A percentile compares a stretch with the other conserved stretches of the same genome.
Conservation (phyloP, 2,329 filamentous ascomycete genomes). For the Colletotrichum noveboracense region DNA sequence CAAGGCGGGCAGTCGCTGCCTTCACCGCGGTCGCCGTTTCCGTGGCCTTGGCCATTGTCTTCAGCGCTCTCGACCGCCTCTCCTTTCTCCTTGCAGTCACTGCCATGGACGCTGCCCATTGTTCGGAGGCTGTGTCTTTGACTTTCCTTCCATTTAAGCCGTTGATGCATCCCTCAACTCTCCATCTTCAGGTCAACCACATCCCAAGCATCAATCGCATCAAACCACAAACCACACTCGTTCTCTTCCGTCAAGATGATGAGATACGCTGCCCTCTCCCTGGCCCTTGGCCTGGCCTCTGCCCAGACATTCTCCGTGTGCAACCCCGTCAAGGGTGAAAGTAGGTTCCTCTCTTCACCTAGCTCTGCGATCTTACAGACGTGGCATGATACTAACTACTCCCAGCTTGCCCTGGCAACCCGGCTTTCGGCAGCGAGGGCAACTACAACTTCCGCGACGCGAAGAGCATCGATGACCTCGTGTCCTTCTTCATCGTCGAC, state of each 20-base stretch:
- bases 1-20: background rate
- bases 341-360: background rate
- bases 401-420: slow-evolving; percentile 20
- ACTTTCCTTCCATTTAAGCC: background rate
- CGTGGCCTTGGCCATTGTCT: background rate
- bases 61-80: background rate
- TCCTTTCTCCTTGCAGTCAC: background rate
- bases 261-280: slow-evolving; percentile 4
- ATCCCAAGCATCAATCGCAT: background rate
- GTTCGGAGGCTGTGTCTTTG: background rate
- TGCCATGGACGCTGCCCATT: background rate
- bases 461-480: slow-evolving; percentile 39
- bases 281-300: slow-evolving; percentile 15
- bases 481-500: slow-evolving; percentile 61
- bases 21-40: background rate
- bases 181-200: background rate
- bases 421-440: slow-evolving; percentile 18
- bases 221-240: background rate
- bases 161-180: background rate
- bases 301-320: slow-evolving; percentile 22
- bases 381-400: background rate
- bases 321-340: slow-evolving; percentile 23
- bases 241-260: background rate
- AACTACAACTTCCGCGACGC: slow-evolving; percentile 16
- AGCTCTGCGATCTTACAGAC: background rate